A percentile compares a stretch with the other conserved stretches of the same genome.
Evolutionary conservation across 169 alveolate genomes (phyloP).

Genomic region (Amoebophrya sp.): DNA sequence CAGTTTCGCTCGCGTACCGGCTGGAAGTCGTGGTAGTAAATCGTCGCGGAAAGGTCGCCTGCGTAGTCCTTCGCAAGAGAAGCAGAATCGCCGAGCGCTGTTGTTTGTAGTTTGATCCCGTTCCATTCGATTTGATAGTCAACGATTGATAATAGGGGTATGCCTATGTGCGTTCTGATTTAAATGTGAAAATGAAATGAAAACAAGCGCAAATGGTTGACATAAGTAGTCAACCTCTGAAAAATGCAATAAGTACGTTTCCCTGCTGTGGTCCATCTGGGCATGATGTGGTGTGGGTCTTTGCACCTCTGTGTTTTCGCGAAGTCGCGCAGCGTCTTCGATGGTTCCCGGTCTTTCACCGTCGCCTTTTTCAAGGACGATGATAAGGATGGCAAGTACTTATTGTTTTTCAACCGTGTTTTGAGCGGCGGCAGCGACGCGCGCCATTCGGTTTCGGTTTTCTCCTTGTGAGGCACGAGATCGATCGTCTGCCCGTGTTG

Average conservation of each 20-base stretch:
- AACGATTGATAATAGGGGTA: neutral
- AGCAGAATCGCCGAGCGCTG: neutral
- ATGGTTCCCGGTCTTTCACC: too few species aligned
- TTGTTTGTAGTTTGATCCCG: neutral
- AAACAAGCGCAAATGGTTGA: too few species aligned
- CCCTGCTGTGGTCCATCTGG: neutral
- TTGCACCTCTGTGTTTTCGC: neutral
- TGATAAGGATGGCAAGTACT: neutral
- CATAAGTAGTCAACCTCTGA: too few species aligned
- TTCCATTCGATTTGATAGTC: neutral
- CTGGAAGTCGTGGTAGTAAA: neutral
- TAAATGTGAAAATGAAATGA: neutral
- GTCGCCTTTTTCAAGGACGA: neutral
- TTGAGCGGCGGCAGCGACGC: neutral
- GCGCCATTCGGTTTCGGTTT: neutral
- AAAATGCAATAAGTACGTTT: neutral
- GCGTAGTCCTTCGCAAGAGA: neutral
- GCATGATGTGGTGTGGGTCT: neutral
- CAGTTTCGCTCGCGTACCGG: neutral
- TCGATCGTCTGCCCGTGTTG: neutral
- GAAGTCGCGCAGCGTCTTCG: too few species aligned
- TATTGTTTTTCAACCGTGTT: neutral
- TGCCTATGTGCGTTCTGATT: neutral
- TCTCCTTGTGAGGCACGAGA: neutral
- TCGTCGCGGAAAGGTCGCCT: neutral